phyloP scores from a whole-genome alignment of 1,284 basidiomycete species.

The Cryptococcus neoformans region DNA sequence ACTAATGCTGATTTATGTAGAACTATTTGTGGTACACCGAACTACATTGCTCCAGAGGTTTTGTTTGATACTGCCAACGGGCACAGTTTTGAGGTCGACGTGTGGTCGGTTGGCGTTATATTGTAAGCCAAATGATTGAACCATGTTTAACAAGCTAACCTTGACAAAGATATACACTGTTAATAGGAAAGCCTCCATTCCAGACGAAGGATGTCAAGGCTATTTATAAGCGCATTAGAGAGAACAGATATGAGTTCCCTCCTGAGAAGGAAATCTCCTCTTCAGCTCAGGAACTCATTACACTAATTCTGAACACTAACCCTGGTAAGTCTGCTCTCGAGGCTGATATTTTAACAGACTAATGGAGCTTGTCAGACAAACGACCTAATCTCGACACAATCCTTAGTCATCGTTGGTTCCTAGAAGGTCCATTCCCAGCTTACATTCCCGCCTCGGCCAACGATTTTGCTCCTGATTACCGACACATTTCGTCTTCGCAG shows the following conservation, averaged over 20 bases:
- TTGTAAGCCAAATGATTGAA: conserved; percentile 50
- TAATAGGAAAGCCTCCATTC: conserved; percentile 93
- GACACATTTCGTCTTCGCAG: conserved; percentile 60
- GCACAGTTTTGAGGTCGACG: conserved; percentile 97
- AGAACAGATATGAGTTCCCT: conserved; percentile 93
- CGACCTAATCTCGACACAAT: conserved; percentile 84
- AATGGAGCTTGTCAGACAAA: conserved; percentile 46
- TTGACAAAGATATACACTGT: conserved; percentile 68
- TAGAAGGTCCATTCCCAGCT: conserved; percentile 71
- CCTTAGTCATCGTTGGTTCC: conserved; percentile 82
- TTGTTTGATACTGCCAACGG: conserved; percentile 93
- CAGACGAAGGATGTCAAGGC: conserved; percentile 96
- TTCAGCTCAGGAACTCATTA: conserved; percentile 75
- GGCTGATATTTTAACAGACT: not conserved
- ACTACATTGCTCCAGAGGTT: conserved; percentile 98
- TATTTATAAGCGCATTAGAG: conserved; percentile 92
- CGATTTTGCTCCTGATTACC: conserved; percentile 70
- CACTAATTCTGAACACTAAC: conserved; percentile 78
- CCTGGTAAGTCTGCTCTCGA: conserved; percentile 51
- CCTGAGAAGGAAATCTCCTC: conserved; percentile 56
- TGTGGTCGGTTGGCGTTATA: conserved; percentile 97
- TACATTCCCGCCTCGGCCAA: conserved; percentile 76
- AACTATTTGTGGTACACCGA: conserved; percentile 97
- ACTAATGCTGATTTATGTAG: conserved; percentile 30
- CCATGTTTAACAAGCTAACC: not conserved